Percentiles rank a stretch among this genome's conserved stretches.
phyloP scores from a whole-genome alignment of 257 asterid species.

The Plectranthus barbatus region DNA sequence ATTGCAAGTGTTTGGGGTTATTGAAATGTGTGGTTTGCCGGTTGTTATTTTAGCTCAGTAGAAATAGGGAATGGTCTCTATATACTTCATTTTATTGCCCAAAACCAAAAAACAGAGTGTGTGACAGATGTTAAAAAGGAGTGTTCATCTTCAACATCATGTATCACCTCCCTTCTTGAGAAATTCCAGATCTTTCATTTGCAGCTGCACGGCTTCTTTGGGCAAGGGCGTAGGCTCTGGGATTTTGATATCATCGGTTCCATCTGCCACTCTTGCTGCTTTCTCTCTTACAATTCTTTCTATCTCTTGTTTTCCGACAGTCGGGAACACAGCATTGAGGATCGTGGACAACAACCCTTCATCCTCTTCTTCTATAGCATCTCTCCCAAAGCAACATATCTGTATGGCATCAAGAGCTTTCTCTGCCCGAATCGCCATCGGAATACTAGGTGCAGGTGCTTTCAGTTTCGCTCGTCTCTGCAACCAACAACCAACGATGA shows the following conservation, averaged over 20 bases:
- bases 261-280: slow-evolving; percentile 56
- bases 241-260: slow-evolving; percentile 51
- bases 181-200: slow-evolving; percentile 87
- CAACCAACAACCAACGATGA: background rate
- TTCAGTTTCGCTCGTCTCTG: slow-evolving; percentile 61
- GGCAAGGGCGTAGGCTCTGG: slow-evolving; percentile 63
- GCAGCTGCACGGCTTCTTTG: slow-evolving; percentile 82
- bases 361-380: slow-evolving; percentile 66
- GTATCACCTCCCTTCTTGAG: slow-evolving; percentile 45
- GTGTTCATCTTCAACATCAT: background rate
- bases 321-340: slow-evolving; percentile 69
- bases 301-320: slow-evolving; percentile 37
- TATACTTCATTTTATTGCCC: no score
- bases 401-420: slow-evolving; percentile 87
- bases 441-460: slow-evolving; percentile 47
- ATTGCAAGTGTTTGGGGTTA: background rate
- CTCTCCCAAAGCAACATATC: slow-evolving; percentile 68
- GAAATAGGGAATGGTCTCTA: no score
- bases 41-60: no score
- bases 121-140: no score
- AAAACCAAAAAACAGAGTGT: no score
- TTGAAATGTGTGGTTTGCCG: background rate
- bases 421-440: slow-evolving; percentile 80
- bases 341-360: slow-evolving; percentile 45
- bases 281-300: slow-evolving; percentile 62